Conservation (phyloP, 495 filamentous ascomycete species). For the Tuber umbilicatum region DNA sequence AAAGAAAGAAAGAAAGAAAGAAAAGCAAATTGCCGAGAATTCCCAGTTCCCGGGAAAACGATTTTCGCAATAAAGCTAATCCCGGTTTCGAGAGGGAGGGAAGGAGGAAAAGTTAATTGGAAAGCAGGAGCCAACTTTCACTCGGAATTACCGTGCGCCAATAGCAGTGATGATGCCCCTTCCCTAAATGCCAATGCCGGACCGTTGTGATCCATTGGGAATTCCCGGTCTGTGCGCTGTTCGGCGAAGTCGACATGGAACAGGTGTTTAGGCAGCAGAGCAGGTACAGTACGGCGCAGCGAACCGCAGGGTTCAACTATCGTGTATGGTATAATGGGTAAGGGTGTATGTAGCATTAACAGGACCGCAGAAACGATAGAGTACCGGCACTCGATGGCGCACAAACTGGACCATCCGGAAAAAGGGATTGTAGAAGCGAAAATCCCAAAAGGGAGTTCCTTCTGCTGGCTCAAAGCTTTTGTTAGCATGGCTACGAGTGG, state of each 20-base stretch:
- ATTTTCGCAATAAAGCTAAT: slow-evolving; percentile 1
- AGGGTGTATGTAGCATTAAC: neutral
- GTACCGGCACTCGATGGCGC: no score
- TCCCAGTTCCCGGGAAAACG: neutral
- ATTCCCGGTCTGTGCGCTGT: neutral
- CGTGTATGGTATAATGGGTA: neutral
- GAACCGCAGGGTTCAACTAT: neutral
- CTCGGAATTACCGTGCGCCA: neutral
- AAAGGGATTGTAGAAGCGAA: neutral
- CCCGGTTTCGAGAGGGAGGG: neutral
- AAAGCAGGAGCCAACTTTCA: neutral
- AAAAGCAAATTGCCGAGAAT: neutral
- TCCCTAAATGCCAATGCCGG: slow-evolving; percentile 1
- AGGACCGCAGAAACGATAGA: neutral
- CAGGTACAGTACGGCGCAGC: neutral
- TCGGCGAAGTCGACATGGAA: neutral
- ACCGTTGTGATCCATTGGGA: neutral
- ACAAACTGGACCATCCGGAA: neutral
- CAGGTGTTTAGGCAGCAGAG: neutral
- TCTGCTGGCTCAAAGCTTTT: neutral
- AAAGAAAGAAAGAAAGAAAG: neutral
- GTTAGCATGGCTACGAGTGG: neutral
- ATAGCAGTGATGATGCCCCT: neutral
- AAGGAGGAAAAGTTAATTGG: neutral
- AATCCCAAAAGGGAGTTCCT: neutral